phyloP scores from a whole-genome alignment of 2,329 filamentous ascomycete genomes.

The Aspergillus alliaceus region DNA sequence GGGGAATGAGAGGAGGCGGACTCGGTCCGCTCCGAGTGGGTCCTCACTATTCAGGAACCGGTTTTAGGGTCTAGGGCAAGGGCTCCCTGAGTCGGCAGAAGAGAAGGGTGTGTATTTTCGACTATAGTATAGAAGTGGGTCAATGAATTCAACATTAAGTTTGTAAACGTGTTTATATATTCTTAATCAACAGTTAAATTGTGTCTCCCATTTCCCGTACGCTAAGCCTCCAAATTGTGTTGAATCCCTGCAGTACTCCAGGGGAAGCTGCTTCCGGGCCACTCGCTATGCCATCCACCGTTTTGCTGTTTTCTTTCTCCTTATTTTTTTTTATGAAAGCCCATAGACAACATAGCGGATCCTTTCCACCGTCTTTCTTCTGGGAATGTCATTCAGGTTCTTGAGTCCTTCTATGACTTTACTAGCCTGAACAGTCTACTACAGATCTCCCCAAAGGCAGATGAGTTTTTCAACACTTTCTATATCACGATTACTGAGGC shows the following conservation, averaged over 20 bases:
- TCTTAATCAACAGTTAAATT: too few species aligned
- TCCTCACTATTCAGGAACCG: neutral
- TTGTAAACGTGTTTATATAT: too few species aligned
- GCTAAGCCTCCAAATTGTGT: too few species aligned
- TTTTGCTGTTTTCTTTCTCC: neutral
- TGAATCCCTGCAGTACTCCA: too few species aligned
- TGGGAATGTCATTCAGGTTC: neutral
- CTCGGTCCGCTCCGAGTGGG: constrained; percentile 8
- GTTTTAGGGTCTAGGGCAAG: neutral
- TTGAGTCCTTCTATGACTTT: neutral
- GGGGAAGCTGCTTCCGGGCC: too few species aligned
- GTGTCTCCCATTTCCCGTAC: too few species aligned
- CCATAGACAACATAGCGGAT: neutral
- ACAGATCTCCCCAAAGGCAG: neutral
- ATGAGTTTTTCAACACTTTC: neutral
- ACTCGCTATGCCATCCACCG: too few species aligned
- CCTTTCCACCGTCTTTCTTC: neutral
- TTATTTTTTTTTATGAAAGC: neutral
- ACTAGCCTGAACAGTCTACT: neutral
- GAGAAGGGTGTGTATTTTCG: too few species aligned
- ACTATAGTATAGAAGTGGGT: too few species aligned
- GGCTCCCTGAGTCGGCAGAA: neutral
- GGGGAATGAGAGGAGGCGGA: neutral
- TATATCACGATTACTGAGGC: neutral
- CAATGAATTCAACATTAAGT: too few species aligned